phyloP scores from a whole-genome alignment of 2,329 filamentous ascomycete genomes.

The Didymella keratinophila region DNA sequence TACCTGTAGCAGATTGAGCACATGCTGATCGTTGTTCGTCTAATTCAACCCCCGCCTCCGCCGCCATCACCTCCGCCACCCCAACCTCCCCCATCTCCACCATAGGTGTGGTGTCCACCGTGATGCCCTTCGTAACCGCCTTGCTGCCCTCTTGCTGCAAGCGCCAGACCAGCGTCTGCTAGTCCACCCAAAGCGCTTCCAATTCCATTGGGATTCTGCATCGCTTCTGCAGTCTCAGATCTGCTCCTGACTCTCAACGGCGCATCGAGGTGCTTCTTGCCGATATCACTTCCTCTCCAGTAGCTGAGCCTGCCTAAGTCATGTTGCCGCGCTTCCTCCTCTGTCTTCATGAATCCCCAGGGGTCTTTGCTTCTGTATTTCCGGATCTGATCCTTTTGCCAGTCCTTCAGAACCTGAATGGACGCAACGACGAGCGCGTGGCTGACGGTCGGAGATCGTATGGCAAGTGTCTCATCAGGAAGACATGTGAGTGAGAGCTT shows the following conservation, averaged over 20 bases:
- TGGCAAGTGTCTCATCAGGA: constrained; percentile 42
- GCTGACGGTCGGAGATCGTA: constrained; percentile 36
- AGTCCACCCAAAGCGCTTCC: constrained; percentile 19
- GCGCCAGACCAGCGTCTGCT: constrained; percentile 22
- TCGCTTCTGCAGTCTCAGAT: constrained; percentile 21
- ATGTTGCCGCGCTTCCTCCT: constrained; percentile 31
- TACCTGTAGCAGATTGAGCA: neutral
- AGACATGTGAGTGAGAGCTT: constrained; percentile 32
- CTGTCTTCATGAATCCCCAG: constrained; percentile 31
- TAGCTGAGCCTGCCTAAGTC: constrained; percentile 37
- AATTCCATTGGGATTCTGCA: constrained; percentile 14
- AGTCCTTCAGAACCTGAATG: constrained; percentile 46
- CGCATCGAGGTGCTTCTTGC: constrained; percentile 12
- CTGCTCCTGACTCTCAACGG: constrained; percentile 21
- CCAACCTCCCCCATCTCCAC: constrained; percentile 16
- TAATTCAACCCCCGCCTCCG: constrained; percentile 6
- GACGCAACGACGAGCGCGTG: constrained; percentile 41
- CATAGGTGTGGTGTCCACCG: constrained; percentile 8
- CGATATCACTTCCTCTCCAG: constrained; percentile 37
- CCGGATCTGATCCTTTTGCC: constrained; percentile 40
- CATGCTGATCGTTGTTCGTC: neutral
- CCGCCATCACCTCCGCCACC: constrained; percentile 13
- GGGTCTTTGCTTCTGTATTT: constrained; percentile 31
- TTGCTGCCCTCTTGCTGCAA: constrained; percentile 22
- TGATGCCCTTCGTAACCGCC: constrained; percentile 20